Base-by-base conservation (phyloP, 75 land plant genomes). In the Cryptomeria japonica region DNA sequence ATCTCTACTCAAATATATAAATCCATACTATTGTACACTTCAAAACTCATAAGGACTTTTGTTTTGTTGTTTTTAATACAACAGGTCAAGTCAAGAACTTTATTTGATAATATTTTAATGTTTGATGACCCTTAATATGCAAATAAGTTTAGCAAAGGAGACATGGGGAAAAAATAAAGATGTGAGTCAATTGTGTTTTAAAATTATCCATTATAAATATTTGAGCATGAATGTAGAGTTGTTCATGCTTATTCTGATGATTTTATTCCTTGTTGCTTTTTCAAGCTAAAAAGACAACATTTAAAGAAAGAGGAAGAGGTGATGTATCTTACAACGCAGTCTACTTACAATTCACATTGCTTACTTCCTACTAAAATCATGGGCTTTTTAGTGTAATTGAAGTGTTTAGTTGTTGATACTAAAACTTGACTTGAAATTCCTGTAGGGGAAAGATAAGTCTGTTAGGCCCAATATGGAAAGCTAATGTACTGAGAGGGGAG, bases 51-150 rank as follows among this genome's bases (percentile, higher is more conserved):
- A n/a, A n/a, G n/a, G 11, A 25, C 22, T 0, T 80, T 31, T 42
- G 41, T 41, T 41, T 2, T 41, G 1, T 41, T 41, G 0, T 80
- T 90, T 41, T 92, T 87, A n/a, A n/a, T 85, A 90, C 87, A 31
- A 90, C 94, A 96, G 97, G 99, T 97, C 47, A 97, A 97, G 89
- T 91, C 97, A 19, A 96, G 99, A 37, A 91, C 99, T 18, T 64
- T 97, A 82, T 97, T 97, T 90, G 95, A 96, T 90, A 96, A 95
- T 89, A 91, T 97, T n/a, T 87, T 97, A 86, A 53, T 96, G 8
- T 86, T 87, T 85, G 97, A 96, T 88, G 99, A 97, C 84, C 95
- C 94, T 46, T 96, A 96, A 55, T 96, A 97, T 90, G 97, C 97
- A 15, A 85, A 84, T 87, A 87, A 89, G 77, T 46, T n/a, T 91